These are phyloP conservation scores for Fusarium denticulatum DNA, from an alignment of 2,329 filamentous ascomycete species.

Conservation along the genomic window DNA sequence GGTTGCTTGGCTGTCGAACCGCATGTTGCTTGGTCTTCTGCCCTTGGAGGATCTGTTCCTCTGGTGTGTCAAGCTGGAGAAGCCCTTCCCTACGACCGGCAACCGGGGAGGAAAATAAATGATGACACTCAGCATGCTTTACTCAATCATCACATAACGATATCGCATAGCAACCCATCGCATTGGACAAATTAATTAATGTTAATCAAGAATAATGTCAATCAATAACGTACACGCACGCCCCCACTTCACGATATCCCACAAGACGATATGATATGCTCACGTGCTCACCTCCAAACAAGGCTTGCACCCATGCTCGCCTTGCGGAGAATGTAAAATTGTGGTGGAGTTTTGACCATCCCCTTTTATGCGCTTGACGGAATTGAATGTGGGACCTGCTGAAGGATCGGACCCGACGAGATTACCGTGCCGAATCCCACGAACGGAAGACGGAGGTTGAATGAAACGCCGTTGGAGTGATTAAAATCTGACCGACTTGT, in stretches of 20 bases:
- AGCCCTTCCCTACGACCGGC: slow-evolving; percentile 65
- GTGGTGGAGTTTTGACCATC: not conserved
- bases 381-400: not conserved
- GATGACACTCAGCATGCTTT: not conserved
- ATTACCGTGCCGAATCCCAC: not conserved
- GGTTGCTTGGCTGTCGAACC: slow-evolving; percentile 65
- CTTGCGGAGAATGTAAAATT: not conserved
- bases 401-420: not conserved
- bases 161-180: not conserved
- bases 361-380: not conserved
- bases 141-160: not conserved
- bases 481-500: not conserved
- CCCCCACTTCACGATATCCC: not conserved
- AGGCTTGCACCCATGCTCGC: not conserved
- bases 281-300: not conserved
- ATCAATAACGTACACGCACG: not conserved
- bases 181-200: not conserved
- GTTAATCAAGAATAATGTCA: slow-evolving; percentile 1
- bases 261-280: not conserved
- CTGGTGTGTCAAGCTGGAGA: slow-evolving; percentile 70
- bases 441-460: not conserved
- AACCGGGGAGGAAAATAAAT: slow-evolving; percentile 27
- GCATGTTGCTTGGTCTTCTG: slow-evolving; percentile 66
- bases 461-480: not conserved
- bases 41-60: slow-evolving; percentile 74